Base-by-base conservation (phyloP, 2,329 filamentous ascomycete genomes). In the Epicoccum sorghinum region DNA sequence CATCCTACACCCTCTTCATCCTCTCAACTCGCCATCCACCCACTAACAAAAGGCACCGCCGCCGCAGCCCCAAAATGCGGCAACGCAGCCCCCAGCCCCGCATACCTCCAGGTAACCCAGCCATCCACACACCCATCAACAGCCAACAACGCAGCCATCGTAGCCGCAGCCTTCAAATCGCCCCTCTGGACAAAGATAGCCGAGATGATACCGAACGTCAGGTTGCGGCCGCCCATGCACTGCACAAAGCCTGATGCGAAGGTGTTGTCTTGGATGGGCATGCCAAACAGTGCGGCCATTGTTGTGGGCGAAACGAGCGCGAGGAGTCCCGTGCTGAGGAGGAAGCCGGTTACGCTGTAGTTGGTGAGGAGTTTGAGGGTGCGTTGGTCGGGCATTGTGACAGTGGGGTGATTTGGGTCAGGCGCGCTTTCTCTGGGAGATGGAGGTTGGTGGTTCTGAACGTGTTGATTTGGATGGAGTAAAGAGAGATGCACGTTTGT, bases 201-300 rank as follows among this genome's bases (percentile, higher is more conserved):
- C 2, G 50, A 47, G 38, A 59, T 61, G 14, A 61, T 55, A 7
- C 59, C 59, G 35, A 61, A 61, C 0, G 59, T 59, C 23, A 61
- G 29, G 3, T 61, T 61, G 14, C 59, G 59, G 5, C 59, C 59
- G 4, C 59, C 59, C 53, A 61, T 57, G 14, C 59, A 61, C 14
- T 61, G 59, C n/a, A 61, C 59, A 9, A 61, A 61, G 24, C 59
- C 59, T 3, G 59, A 45, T 10, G 59, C 57, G 42, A 57, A 55
- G n/a, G 59, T 53, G n/a, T 57, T 32, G 24, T 48, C 35, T 2
- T 47, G 10, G 7, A 61, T 24, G 27, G 59, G 59, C 59, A 61
- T 61, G 41, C 53, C 53, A 30, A 61, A 61, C 1, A 49, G 44
- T 1, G 53, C 38, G 3, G 59, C 59, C 33, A 61, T 46, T 2